Evolutionary conservation across 2,329 filamentous ascomycete genomes (phyloP).

Genomic region (Arthrobotrys sinensis): DNA sequence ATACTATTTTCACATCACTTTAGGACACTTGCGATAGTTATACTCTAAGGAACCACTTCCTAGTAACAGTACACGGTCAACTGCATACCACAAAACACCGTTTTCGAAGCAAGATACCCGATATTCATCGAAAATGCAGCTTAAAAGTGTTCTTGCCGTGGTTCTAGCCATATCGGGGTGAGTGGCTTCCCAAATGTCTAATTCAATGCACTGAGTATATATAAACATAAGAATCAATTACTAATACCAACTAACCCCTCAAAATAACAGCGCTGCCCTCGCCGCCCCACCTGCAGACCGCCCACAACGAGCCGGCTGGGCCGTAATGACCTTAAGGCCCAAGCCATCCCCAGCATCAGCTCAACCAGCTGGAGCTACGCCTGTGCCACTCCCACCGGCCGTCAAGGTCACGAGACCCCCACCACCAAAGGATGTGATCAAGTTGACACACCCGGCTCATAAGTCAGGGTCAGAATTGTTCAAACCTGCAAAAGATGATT

Average conservation of each 20-base stretch:
- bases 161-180: conserved; percentile 22
- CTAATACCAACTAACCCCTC: background rate
- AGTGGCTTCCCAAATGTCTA: background rate
- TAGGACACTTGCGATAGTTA: background rate
- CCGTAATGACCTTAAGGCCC: background rate
- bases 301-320: background rate
- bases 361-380: background rate
- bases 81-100: background rate
- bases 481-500: background rate
- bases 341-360: background rate
- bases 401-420: background rate
- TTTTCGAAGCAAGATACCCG: background rate
- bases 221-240: background rate
- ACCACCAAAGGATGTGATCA: background rate
- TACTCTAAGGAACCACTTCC: too few species aligned
- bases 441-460: background rate
- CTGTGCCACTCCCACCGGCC: background rate
- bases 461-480: conserved; percentile 1
- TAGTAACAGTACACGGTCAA: background rate
- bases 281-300: background rate
- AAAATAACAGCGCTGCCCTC: background rate
- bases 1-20: background rate
- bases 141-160: conserved; percentile 11
- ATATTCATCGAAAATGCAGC: conserved; percentile 2
- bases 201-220: background rate